Evolutionary conservation across 1,139 yeast genomes (phyloP), one percentile per base, ranked within the genome.

Genomic region (Geotrichum siamense): DNA sequence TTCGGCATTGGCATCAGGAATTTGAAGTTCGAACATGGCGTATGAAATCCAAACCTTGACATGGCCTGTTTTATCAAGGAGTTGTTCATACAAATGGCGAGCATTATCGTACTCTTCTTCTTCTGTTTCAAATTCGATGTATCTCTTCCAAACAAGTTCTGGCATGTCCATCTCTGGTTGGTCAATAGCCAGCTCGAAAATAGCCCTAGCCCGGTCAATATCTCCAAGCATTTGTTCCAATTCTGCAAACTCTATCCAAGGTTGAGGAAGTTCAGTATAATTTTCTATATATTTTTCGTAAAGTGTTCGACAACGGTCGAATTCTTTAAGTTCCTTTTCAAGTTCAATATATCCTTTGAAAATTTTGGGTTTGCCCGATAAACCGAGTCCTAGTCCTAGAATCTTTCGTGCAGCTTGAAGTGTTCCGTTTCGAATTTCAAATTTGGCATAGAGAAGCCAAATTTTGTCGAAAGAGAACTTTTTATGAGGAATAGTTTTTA

Each of bases 191-290:
- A 82, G 53, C 35, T 74, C 74, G 52, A 68, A 79, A 9, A 89
- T 71, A 0, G 78, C 81, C 27, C 78, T 68, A 22, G 81, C 75
- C 36, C 97, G 65, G 1, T 76, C 82, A 28, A 69, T 63, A 52
- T 91, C 96, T n/a, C 81, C 83, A 29, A 84, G 61, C 22, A 69
- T 69, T 38, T 67, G 69, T 61, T 91, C 98, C 52, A 87, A 71
- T 5, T 72, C 73, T 3, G 87, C 78, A 62, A 78, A 86, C 10
- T 72, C 71, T 3, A 74, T 50, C 81, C 86, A 78, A 1, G 70
- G 65, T 2, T 65, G 55, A 0, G 69, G 58, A 27, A 64, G 54
- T 2, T 61, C 50, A 1, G 86, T 71, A 50, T 72, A 71, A 10
- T 66, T 58, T 52, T 81, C 84, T 21, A 89, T 53, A 67, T 76